Evolutionary conservation across 108 stramenopile genomes (phyloP).

Genomic region (Conticribra guillardii): DNA sequence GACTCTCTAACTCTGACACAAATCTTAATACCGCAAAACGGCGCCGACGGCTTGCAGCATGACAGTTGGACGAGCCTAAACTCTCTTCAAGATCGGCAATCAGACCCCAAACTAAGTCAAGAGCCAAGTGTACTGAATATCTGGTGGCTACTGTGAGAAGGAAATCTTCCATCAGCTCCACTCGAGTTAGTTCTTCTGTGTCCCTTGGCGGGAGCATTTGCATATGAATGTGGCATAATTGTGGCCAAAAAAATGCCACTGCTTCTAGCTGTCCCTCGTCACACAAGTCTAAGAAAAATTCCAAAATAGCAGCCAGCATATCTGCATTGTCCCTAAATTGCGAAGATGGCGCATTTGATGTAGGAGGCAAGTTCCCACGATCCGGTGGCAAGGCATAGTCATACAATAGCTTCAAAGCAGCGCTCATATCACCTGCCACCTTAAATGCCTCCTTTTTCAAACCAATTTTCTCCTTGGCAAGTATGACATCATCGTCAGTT

Average conservation of each 20-base stretch:
- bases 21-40: slow-evolving; percentile 80
- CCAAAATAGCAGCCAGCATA: slow-evolving; percentile 78
- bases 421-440: slow-evolving; percentile 89
- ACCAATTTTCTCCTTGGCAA: slow-evolving; percentile 52
- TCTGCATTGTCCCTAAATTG: slow-evolving; percentile 43
- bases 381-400: slow-evolving; percentile 69
- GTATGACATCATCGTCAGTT: slow-evolving; percentile 16
- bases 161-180: slow-evolving; percentile 88
- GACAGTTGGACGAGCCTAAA: slow-evolving; percentile 41
- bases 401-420: slow-evolving; percentile 78
- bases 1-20: slow-evolving; percentile 81
- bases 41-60: slow-evolving; percentile 56
- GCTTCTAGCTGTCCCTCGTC: slow-evolving; percentile 80
- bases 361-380: slow-evolving; percentile 14
- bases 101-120: slow-evolving; percentile 83
- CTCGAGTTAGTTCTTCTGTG: slow-evolving; percentile 60
- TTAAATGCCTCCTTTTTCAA: slow-evolving; percentile 87
- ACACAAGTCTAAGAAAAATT: slow-evolving; percentile 84
- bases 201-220: slow-evolving; percentile 83
- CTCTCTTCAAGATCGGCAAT: slow-evolving; percentile 88
- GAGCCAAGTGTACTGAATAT: slow-evolving; percentile 79
- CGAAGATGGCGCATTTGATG: slow-evolving; percentile 3
- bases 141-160: slow-evolving; percentile 73
- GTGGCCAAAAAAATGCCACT: slow-evolving; percentile 88
- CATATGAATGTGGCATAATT: slow-evolving; percentile 83